These are phyloP conservation scores for Blastosporella zonata DNA, from an alignment of 1,284 basidiomycete genomes.

Conservation along the genomic window DNA sequence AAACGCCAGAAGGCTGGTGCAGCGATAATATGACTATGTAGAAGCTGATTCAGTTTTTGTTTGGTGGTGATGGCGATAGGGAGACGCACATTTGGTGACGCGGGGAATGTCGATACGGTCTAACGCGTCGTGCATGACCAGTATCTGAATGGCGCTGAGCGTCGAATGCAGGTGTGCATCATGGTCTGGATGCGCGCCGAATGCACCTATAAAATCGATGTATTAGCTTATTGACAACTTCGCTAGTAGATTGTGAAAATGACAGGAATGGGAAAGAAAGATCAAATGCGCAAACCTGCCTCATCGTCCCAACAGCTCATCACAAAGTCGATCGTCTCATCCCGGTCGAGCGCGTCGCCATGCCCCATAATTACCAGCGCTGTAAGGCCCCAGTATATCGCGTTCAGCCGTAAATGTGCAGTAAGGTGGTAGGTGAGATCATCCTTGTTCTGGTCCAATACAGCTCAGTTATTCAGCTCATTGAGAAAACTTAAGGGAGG, in stretches of 20 bases:
- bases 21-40: constrained; percentile 75
- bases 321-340: constrained; percentile 88
- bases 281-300: constrained; percentile 55
- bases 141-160: constrained; percentile 89
- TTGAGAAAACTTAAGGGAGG: background rate
- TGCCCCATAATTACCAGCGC: constrained; percentile 81
- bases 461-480: background rate
- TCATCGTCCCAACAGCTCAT: constrained; percentile 93
- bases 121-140: constrained; percentile 82
- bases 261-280: constrained; percentile 10
- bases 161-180: constrained; percentile 90
- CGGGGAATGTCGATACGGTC: constrained; percentile 68
- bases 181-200: constrained; percentile 90
- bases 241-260: background rate
- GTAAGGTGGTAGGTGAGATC: constrained; percentile 93
- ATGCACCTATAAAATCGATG: constrained; percentile 61
- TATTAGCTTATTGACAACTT: constrained; percentile 1
- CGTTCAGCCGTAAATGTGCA: constrained; percentile 92
- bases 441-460: constrained; percentile 63
- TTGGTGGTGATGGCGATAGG: constrained; percentile 1
- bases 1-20: constrained; percentile 83
- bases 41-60: background rate
- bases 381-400: constrained; percentile 94
- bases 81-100: constrained; percentile 66
- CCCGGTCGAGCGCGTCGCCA: constrained; percentile 73